A percentile compares a stretch with the other conserved stretches of the same genome.
Evolutionary conservation across 2,329 filamentous ascomycete species (phyloP).

Genomic region (Ophiostoma ips): DNA sequence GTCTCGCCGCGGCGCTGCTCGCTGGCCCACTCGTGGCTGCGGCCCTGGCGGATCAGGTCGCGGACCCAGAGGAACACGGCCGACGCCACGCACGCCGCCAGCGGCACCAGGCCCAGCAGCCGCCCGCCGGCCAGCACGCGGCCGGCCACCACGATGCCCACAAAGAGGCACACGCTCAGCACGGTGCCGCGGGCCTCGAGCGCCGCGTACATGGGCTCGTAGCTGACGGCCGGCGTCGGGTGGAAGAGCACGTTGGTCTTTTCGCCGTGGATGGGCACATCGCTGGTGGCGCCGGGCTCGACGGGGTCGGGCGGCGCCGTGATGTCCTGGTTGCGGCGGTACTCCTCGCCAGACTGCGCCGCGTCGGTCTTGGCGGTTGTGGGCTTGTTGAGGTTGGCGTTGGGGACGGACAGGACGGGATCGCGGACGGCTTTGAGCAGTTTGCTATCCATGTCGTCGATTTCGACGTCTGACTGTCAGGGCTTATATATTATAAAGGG

Average conservation of each 20-base stretch:
- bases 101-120: conserved; percentile 60
- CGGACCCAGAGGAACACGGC: conserved; percentile 84
- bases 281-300: conserved; percentile 67
- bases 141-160: conserved; percentile 63
- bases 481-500: neutral
- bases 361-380: conserved; percentile 60
- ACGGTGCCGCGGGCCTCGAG: conserved; percentile 63
- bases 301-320: conserved; percentile 84
- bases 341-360: conserved; percentile 61
- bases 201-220: conserved; percentile 70
- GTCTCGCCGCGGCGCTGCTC: conserved; percentile 76
- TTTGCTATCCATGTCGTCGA: conserved; percentile 52
- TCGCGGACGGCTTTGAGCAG: conserved; percentile 58
- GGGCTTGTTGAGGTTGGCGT: conserved; percentile 68
- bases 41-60: conserved; percentile 67
- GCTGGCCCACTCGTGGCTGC: conserved; percentile 75
- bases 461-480: conserved; percentile 48
- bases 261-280: conserved; percentile 90
- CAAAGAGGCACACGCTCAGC: conserved; percentile 55
- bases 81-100: conserved; percentile 57
- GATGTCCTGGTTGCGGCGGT: conserved; percentile 73
- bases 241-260: conserved; percentile 96
- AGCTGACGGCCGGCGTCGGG: conserved; percentile 79
- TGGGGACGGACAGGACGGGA: conserved; percentile 70
- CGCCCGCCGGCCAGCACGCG: conserved; percentile 70